Conservation (phyloP, 257 asterid species). For the Solanum stenotomum region DNA sequence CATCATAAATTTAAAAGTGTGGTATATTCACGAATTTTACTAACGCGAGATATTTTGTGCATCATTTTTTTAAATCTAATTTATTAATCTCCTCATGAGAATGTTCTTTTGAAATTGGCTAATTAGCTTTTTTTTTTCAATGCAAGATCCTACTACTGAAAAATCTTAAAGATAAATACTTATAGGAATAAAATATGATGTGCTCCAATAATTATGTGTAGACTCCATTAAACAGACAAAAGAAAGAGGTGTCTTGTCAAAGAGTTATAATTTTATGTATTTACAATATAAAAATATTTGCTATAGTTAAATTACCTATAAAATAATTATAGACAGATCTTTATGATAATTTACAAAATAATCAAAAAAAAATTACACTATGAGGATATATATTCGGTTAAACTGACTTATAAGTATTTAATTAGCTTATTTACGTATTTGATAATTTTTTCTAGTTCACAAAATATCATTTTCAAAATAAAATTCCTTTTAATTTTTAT, state of each 20-base stretch:
- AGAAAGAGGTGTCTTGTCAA: not conserved
- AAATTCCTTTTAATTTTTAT: not conserved
- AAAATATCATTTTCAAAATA: no score
- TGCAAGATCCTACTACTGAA: not conserved
- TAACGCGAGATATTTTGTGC: not conserved
- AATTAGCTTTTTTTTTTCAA: not conserved
- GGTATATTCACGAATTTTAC: accelerated
- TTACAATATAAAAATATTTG: not conserved
- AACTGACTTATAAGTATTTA: no score
- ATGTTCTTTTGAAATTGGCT: not conserved
- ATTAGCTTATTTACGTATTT: no score
- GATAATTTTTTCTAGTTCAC: not conserved
- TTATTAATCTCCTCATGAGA: not conserved
- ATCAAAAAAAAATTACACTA: not conserved
- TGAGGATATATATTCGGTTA: no score
- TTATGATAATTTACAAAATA: not conserved
- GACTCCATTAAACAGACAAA: not conserved
- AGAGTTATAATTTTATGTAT: not conserved
- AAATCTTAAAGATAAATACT: not conserved
- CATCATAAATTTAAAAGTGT: not conserved
- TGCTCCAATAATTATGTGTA: not conserved
- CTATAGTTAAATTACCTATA: not conserved
- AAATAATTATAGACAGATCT: not conserved
- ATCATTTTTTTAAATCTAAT: not conserved
- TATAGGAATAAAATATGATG: not conserved